Evolutionary conservation across 1,284 basidiomycete species (phyloP).

Genomic region (Afroboletus lepidellus): DNA sequence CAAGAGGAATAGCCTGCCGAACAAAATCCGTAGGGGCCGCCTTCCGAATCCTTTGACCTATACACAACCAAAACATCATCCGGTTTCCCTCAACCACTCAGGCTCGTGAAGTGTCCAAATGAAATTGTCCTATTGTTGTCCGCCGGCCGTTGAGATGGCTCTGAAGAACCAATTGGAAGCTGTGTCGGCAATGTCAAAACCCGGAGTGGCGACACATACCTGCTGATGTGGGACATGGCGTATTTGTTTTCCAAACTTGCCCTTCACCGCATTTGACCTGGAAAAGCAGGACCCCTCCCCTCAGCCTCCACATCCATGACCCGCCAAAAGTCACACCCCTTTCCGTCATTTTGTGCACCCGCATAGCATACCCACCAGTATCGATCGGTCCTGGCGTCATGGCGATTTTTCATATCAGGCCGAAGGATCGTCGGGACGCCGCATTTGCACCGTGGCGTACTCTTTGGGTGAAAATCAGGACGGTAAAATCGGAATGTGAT

Average conservation of each 20-base stretch:
- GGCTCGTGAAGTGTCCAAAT: not conserved
- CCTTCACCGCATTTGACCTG: not conserved
- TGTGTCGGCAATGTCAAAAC: constrained; percentile 1
- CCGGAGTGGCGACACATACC: constrained; percentile 5
- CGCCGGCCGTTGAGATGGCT: not conserved
- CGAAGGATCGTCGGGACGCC: constrained; percentile 73
- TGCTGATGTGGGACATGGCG: constrained; percentile 28
- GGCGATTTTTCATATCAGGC: constrained; percentile 76
- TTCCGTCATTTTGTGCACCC: constrained; percentile 78
- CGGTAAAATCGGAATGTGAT: constrained; percentile 89
- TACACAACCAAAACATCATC: not conserved
- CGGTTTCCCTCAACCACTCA: not conserved
- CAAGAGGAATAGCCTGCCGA: constrained; percentile 1
- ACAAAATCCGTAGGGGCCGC: not conserved
- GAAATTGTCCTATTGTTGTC: not conserved
- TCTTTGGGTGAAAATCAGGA: constrained; percentile 76
- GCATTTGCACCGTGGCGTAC: constrained; percentile 76
- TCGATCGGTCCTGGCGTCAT: constrained; percentile 46
- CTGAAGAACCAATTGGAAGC: not conserved
- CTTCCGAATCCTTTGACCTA: not conserved
- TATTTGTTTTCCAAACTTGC: constrained; percentile 30
- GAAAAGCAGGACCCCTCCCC: constrained; percentile 56
- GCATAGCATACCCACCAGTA: constrained; percentile 91
- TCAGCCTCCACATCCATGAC: constrained; percentile 76
- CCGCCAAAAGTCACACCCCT: constrained; percentile 82